Base-by-base conservation (phyloP, 2,329 filamentous ascomycete genomes). In the Ceratocystis eucalypticola region DNA sequence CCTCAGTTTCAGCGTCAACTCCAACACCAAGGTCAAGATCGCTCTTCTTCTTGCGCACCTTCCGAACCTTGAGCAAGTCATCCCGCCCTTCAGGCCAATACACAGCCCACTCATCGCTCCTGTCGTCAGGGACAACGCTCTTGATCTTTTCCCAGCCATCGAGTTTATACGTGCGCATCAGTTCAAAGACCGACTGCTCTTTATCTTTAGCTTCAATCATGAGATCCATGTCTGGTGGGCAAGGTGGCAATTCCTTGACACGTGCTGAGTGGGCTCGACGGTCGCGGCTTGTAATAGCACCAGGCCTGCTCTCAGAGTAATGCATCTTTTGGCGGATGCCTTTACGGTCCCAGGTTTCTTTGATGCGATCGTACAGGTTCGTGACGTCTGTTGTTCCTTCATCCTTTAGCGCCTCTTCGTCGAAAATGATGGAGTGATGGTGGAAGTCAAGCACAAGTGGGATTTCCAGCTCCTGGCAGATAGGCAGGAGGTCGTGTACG, bases 151-250 rank as follows among this genome's bases (percentile, higher is more conserved):
- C 80, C 76, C 86, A 89, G 0, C 91, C 91, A 0, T 91, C 89
- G 0, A 97, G 79, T 71, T 87, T 91, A 74, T 91, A 96, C 0
- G 81, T 91, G 25, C 88, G 83, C 91, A 96, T 96, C 20, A 97
- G 80, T 70, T 96, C 91, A 71, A 97, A 96, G 0, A 96, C 91
- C 0, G 93, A 91, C 75, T 97, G 93, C 74, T 97, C 93, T 75
- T 97, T 97, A 73, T 96, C 93, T 74, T 97, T 97, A 61, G 93
- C 93, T 77, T 97, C 93, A 68, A 97, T 96, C 93, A 97, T 97
- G n/a, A 97, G 79, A 72, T 96, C 93, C 88, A 95, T 94, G 41
- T 88, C 86, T 0, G 84, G 78, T 3, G 86, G 80, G 71, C 93
- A 96, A 0, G 93, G 92, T 0, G 93, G 93, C 0, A 97, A 76